Conservation (phyloP, 108 stramenopile species). For the Nitzschia palea region DNA sequence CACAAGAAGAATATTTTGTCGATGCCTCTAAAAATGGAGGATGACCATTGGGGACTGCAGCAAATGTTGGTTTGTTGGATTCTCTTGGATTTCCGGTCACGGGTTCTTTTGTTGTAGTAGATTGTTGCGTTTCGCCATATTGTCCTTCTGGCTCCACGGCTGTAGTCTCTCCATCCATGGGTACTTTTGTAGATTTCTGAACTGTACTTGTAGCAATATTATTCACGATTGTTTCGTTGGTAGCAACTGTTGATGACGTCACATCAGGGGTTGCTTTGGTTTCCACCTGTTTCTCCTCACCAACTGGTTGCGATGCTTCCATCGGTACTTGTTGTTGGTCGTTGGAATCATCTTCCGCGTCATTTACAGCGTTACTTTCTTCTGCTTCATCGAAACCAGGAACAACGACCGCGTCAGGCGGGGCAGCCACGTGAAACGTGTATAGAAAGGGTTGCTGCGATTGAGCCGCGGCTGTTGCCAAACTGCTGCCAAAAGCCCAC, state of each 20-base stretch:
- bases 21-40: constrained; percentile 58
- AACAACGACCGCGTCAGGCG: constrained; percentile 43
- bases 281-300: neutral
- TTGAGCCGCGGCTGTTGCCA: constrained; percentile 6
- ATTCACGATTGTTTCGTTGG: too few species aligned
- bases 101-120: neutral
- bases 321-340: neutral
- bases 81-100: neutral
- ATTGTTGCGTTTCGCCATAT: neutral
- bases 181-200: too few species aligned
- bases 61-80: constrained; percentile 21
- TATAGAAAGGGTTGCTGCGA: constrained; percentile 53
- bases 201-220: too few species aligned
- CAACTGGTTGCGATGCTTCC: neutral
- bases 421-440: constrained; percentile 35
- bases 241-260: too few species aligned
- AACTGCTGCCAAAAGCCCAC: constrained; percentile 64
- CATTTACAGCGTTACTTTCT: neutral
- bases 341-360: constrained; percentile 20
- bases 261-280: too few species aligned
- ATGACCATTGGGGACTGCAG: constrained; percentile 41
- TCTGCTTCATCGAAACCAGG: constrained; percentile 24
- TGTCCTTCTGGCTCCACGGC: too few species aligned
- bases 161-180: too few species aligned
- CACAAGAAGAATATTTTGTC: constrained; percentile 28